Base-by-base conservation (phyloP, 768 basidiomycete genomes). In the Leccinum variicolor region DNA sequence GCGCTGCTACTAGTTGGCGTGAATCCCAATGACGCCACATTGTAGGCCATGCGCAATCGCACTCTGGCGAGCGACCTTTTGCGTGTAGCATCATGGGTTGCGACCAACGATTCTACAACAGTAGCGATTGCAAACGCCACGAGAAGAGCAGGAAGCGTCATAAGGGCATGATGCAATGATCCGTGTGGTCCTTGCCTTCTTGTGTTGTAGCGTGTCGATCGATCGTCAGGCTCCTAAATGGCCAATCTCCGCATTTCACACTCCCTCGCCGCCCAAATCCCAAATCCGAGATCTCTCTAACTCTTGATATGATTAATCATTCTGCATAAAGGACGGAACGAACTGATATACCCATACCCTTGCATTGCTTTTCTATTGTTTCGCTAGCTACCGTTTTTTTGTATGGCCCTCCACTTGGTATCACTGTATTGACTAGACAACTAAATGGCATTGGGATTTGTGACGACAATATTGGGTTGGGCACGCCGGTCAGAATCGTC, bases 81-180 rank as follows among this genome's bases (percentile, higher is more conserved):
- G 21, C 1, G 1, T 72, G 71, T 63, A 4, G 34, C 4, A 50
- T 74, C 31, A 50, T 61, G 6, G 72, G 72, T 2, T 72, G 71
- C 54, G 6, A 1, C 0, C 71, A 72, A 39, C 62, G 60, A 15
- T 72, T 72, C 50, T 73, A 48, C 57, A 72, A 72, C 54, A 70
- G 59, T 43, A 74, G 71, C 11, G 71, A 72, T 19, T 74, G 71
- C 55, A 72, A 68, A 45, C 71, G 71, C 48, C 71, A 72, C 10
- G 71, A 72, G 58, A 72, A 59, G 55, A 74, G 73, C 64, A 62
- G 4, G 62, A 74, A 71, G 46, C 70, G 70, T 58, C 70, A 71
- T 26, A 68, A 66, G 50, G 62, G 62, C 21, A 43, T 66, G 15
- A 4, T 29, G 53, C 41, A 43, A 39, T 62, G 64, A 69, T 63